phyloP scores from a whole-genome alignment of 1,284 basidiomycete genomes.

The Cryptococcus sp. region DNA sequence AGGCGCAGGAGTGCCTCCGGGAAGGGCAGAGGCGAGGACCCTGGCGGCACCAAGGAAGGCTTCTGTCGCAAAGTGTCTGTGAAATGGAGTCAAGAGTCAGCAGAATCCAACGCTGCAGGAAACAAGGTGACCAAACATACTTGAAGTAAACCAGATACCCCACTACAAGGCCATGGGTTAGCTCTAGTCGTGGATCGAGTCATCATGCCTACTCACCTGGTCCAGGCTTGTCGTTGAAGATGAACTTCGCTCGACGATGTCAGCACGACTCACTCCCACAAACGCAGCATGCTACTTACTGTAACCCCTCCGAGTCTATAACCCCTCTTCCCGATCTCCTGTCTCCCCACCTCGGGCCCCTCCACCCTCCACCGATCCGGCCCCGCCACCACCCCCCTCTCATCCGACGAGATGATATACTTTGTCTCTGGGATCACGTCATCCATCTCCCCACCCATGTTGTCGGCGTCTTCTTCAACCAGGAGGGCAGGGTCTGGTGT shows the following conservation, averaged over 20 bases:
- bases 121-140: slow-evolving; percentile 8
- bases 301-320: slow-evolving; percentile 34
- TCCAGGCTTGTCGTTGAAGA: slow-evolving; percentile 44
- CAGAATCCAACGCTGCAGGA: too few relatives aligned
- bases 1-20: slow-evolving; percentile 4
- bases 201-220: slow-evolving; percentile 15
- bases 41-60: slow-evolving; percentile 34
- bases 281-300: slow-evolving; percentile 19
- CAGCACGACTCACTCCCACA: background rate
- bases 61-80: slow-evolving; percentile 38
- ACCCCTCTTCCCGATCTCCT: slow-evolving; percentile 29
- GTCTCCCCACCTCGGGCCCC: slow-evolving; percentile 20
- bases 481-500: background rate
- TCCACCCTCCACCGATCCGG: slow-evolving; percentile 32
- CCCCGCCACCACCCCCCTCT: slow-evolving; percentile 22
- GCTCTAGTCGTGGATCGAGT: background rate
- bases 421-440: slow-evolving; percentile 10
- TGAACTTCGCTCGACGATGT: slow-evolving; percentile 21
- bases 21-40: slow-evolving; percentile 22
- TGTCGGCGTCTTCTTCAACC: background rate
- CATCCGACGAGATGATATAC: slow-evolving; percentile 10
- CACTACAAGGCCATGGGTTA: slow-evolving; percentile 1
- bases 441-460: slow-evolving; percentile 16
- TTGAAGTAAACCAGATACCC: slow-evolving; percentile 32
- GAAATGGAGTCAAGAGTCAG: background rate